Evolutionary conservation across 352 stramenopile genomes (phyloP).

Genomic region (Phytophthora tubulina): DNA sequence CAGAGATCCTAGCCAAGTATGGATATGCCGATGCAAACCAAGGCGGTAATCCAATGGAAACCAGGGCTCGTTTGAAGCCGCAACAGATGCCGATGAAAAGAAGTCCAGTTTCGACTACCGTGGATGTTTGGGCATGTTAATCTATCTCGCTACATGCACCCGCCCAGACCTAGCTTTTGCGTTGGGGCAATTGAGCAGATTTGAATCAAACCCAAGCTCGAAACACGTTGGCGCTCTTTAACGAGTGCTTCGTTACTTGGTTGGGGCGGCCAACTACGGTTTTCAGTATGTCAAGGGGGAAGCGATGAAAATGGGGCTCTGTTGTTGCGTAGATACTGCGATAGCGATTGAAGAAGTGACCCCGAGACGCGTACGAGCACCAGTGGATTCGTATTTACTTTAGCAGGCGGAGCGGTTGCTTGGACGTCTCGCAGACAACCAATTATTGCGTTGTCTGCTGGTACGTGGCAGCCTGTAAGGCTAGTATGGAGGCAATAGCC

Average conservation of each 20-base stretch:
- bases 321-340: not conserved
- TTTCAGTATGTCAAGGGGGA: not conserved
- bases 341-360: slow-evolving; percentile 9
- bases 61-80: not conserved
- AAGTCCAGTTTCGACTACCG: slow-evolving; percentile 9
- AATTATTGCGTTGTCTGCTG: not conserved
- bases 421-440: slow-evolving; percentile 8
- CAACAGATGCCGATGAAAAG: not conserved
- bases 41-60: slow-evolving; percentile 10
- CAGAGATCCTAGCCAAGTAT: slow-evolving; percentile 5
- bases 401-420: not conserved
- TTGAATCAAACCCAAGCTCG: not conserved
- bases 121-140: slow-evolving; percentile 1
- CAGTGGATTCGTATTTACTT: slow-evolving; percentile 6
- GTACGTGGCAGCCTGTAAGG: not conserved
- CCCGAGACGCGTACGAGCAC: slow-evolving; percentile 7
- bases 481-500: too few relatives aligned
- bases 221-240: slow-evolving; percentile 3
- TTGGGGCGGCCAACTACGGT: slow-evolving; percentile 1
- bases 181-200: slow-evolving; percentile 3
- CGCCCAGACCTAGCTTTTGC: slow-evolving; percentile 2
- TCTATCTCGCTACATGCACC: slow-evolving; percentile 3
- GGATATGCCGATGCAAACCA: slow-evolving; percentile 9
- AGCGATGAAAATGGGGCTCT: not conserved
- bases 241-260: not conserved